Evolutionary conservation across 495 filamentous ascomycete genomes (phyloP).

Genomic region (Xylaria scruposa): DNA sequence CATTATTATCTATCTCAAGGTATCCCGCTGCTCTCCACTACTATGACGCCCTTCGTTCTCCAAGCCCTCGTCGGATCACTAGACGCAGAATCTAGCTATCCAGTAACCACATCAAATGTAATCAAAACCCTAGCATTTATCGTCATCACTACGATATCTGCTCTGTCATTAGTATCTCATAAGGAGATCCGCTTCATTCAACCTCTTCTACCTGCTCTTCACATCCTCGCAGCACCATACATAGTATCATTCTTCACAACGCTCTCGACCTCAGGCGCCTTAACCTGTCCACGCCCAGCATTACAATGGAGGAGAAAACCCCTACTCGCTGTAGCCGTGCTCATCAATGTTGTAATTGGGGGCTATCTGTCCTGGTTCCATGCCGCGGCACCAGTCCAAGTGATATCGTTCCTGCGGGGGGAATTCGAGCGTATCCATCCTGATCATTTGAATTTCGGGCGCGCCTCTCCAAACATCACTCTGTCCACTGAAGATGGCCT

Average conservation of each 20-base stretch:
- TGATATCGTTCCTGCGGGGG: slow-evolving; percentile 74
- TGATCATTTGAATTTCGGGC: slow-evolving; percentile 40
- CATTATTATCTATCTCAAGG: slow-evolving; percentile 95
- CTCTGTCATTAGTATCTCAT: slow-evolving; percentile 83
- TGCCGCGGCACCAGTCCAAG: slow-evolving; percentile 75
- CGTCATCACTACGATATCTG: slow-evolving; percentile 62
- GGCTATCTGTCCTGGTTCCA: slow-evolving; percentile 78
- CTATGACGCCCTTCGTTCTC: slow-evolving; percentile 76
- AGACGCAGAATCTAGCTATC: slow-evolving; percentile 40
- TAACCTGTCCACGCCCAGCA: slow-evolving; percentile 25
- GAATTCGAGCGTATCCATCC: slow-evolving; percentile 66
- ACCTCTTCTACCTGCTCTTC: slow-evolving; percentile 84
- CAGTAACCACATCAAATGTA: slow-evolving; percentile 48
- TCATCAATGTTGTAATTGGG: slow-evolving; percentile 73
- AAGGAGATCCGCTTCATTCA: slow-evolving; percentile 99
- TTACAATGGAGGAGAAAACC: slow-evolving; percentile 54
- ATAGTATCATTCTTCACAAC: slow-evolving; percentile 69
- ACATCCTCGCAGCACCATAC: slow-evolving; percentile 75
- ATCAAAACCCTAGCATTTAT: slow-evolving; percentile 67
- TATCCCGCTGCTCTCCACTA: slow-evolving; percentile 84
- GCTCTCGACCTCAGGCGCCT: slow-evolving; percentile 29
- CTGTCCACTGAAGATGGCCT: neutral
- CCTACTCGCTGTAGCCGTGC: slow-evolving; percentile 63
- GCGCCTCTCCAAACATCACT: slow-evolving; percentile 28
- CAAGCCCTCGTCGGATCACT: slow-evolving; percentile 65